Evolutionary conservation across 257 asterid species (phyloP), one percentile per base, ranked within the genome.

Genomic region (Petunia secreta): DNA sequence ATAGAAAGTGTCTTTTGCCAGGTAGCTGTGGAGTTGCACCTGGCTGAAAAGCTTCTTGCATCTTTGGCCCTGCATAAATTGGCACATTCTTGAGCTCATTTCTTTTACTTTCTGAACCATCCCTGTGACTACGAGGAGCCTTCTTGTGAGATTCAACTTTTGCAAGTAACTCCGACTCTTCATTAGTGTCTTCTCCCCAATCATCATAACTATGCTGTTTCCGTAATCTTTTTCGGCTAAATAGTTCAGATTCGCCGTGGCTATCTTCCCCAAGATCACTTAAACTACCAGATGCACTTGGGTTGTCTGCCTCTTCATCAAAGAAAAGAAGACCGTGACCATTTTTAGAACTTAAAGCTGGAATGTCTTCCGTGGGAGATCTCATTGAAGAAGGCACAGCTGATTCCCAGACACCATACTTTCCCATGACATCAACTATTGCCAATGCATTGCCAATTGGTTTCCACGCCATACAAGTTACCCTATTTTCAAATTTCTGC

Each of bases 361-460:
- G 98, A 83, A 94, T 90, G 83, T 88, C 91, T 85, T 94, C 99
- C 4, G 97, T 94, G 52, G 99, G 99, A 86, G 99, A 96, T 82
- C 91, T 94, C 98, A 96, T 89, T 8, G 97, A 89, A n/a, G 85
- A 82, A 10, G 99, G 99, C 77, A 96, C 93, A 85, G 89, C 91
- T 64, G 97, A 80, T 84, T 94, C 99, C 99, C 99, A 96, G 60
- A 91, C 87, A 48, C 98, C 98, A 78, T 88, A 94, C 88, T 90
- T 96, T 43, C 98, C 99, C 88, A 60, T 89, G 63, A 85, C 86
- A 86, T 96, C 98, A 84, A 96, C 90, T 55, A 96, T 89, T 64
- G 97, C 98, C 85, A 96, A 82, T 64, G 97, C 97, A 87, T 94
- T 96, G 38, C 98, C 99, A 64, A 87, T 91, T 62, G 97, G 98